Percentiles rank a stretch among this genome's conserved stretches.
phyloP scores from a whole-genome alignment of 2,329 filamentous ascomycete species.

The Penicillium nordicum region DNA sequence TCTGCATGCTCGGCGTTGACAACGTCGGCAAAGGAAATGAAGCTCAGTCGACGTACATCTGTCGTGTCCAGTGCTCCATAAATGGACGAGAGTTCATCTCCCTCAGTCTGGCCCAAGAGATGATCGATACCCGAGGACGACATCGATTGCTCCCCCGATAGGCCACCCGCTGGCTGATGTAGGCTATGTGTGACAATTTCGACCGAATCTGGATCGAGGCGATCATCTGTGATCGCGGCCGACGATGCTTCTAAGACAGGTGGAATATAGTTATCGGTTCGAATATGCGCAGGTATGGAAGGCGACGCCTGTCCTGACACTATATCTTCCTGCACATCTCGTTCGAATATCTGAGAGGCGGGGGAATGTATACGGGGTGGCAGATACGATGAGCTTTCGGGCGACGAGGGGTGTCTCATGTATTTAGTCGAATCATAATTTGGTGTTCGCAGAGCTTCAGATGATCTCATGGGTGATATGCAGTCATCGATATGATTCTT shows the following conservation, averaged over 20 bases:
- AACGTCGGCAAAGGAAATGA: conserved; percentile 95
- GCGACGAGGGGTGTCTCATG: conserved; percentile 57
- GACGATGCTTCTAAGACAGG: conserved; percentile 87
- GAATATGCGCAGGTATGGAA: conserved; percentile 88
- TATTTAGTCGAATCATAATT: conserved; percentile 17
- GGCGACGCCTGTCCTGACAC: conserved; percentile 67
- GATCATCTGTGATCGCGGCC: conserved; percentile 82
- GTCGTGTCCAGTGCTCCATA: conserved; percentile 73
- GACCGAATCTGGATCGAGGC: conserved; percentile 80
- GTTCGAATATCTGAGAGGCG: conserved; percentile 82
- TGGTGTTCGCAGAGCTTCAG: conserved; percentile 20
- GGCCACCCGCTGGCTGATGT: conserved; percentile 68
- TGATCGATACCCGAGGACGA: conserved; percentile 49
- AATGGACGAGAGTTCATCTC: conserved; percentile 66
- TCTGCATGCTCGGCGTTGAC: conserved; percentile 67
- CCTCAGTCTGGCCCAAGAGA: conserved; percentile 31
- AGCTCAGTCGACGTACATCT: conserved; percentile 80
- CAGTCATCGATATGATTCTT: conserved; percentile 4
- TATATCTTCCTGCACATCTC: conserved; percentile 81
- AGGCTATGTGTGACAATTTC: conserved; percentile 86
- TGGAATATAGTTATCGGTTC: conserved; percentile 91
- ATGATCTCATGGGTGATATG: conserved; percentile 24
- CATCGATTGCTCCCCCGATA: conserved; percentile 37
- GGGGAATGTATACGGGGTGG: conserved; percentile 74
- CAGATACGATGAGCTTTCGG: conserved; percentile 61